Evolutionary conservation across 2,329 filamentous ascomycete species (phyloP).

Genomic region (Botryotinia globosa): DNA sequence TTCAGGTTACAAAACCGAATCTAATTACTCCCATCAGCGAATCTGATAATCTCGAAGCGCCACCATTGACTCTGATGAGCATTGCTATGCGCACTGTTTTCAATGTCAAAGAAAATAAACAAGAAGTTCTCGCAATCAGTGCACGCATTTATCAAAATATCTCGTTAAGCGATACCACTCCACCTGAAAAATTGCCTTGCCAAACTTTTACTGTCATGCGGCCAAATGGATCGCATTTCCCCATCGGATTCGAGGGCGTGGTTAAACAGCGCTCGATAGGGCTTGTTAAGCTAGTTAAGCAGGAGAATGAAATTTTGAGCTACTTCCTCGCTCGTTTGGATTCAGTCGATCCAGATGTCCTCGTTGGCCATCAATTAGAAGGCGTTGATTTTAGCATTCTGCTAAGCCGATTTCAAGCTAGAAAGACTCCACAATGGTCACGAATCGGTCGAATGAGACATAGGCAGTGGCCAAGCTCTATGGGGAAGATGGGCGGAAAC

Average conservation of each 20-base stretch:
- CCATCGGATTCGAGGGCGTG: slow-evolving; percentile 80
- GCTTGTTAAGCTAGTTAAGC: slow-evolving; percentile 75
- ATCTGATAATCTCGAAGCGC: slow-evolving; percentile 75
- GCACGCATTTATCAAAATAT: slow-evolving; percentile 91
- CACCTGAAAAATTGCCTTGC: slow-evolving; percentile 83
- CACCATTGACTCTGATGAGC: slow-evolving; percentile 94
- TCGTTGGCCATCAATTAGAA: slow-evolving; percentile 93
- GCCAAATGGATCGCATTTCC: slow-evolving; percentile 72
- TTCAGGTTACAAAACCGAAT: slow-evolving; percentile 75
- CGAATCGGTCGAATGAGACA: slow-evolving; percentile 84
- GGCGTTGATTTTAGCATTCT: slow-evolving; percentile 94
- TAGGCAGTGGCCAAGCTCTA: slow-evolving; percentile 79
- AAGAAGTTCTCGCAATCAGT: slow-evolving; percentile 89
- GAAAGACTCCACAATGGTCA: slow-evolving; percentile 92
- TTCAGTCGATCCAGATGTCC: slow-evolving; percentile 84
- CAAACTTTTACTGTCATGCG: slow-evolving; percentile 90
- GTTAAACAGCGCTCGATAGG: slow-evolving; percentile 69
- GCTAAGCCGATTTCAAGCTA: slow-evolving; percentile 80
- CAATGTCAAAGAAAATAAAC: slow-evolving; percentile 90
- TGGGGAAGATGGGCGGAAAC: slow-evolving; percentile 80
- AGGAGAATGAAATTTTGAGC: slow-evolving; percentile 78
- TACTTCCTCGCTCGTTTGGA: slow-evolving; percentile 89
- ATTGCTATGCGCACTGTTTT: slow-evolving; percentile 82
- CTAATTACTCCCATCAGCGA: slow-evolving; percentile 71
- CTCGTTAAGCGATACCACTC: slow-evolving; percentile 79